Conservation (phyloP, 306 rosid genomes). For the Clitoria ternatea region DNA sequence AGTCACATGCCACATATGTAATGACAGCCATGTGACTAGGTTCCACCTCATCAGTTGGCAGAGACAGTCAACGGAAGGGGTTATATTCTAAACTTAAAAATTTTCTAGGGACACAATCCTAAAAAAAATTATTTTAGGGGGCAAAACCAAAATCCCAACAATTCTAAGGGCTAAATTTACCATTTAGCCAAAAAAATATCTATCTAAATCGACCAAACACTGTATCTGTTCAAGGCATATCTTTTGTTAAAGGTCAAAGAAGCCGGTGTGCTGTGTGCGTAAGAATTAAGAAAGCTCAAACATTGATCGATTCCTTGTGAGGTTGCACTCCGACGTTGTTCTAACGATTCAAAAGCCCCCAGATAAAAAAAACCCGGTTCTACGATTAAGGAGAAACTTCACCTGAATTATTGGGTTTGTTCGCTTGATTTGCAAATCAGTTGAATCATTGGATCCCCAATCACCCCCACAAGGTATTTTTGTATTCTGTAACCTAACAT, state of each 20-base stretch:
- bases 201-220: not conserved
- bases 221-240: not conserved
- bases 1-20: too few species aligned
- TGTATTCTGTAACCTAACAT: not conserved
- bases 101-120: too few species aligned
- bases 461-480: not conserved
- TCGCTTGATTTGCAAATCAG: not conserved
- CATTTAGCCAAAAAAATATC: too few species aligned
- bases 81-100: too few species aligned
- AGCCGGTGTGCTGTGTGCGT: not conserved
- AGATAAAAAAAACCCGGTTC: not conserved
- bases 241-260: not conserved
- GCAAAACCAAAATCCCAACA: too few species aligned
- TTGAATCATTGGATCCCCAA: not conserved
- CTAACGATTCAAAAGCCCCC: not conserved
- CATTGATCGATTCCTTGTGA: not conserved
- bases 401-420: not conserved
- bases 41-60: too few species aligned
- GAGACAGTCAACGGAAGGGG: too few species aligned
- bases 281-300: not conserved
- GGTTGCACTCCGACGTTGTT: not conserved
- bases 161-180: too few species aligned
- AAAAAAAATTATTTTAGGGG: too few species aligned
- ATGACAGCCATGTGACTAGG: too few species aligned
- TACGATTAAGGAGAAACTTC: not conserved